A percentile compares a stretch with the other conserved stretches of the same genome.
phyloP scores from a whole-genome alignment of 2,329 filamentous ascomycete genomes.

The Elsinoe ampelina region DNA sequence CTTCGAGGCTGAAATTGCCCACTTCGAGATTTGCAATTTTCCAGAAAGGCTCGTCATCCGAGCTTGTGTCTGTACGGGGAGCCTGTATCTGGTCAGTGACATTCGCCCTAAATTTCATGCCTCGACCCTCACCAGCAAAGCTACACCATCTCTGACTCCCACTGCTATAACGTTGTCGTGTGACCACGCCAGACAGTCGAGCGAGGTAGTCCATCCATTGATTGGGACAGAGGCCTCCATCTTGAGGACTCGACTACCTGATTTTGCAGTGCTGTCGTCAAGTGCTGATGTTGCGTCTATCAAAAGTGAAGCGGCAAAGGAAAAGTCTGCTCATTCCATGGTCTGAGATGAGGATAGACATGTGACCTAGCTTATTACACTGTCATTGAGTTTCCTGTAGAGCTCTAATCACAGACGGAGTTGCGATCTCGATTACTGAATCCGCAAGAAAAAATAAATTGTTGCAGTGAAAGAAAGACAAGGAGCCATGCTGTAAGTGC shows the following conservation, averaged over 20 bases:
- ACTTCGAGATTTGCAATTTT: conserved; percentile 35
- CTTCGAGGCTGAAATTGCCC: conserved; percentile 44
- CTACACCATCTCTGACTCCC: conserved; percentile 46
- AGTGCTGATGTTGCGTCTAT: too few relatives aligned
- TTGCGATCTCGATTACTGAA: too few relatives aligned
- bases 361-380: neutral
- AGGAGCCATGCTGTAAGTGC: neutral
- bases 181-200: conserved; percentile 50
- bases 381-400: too few relatives aligned
- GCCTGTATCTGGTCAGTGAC: conserved; percentile 11
- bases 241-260: too few relatives aligned
- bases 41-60: conserved; percentile 26
- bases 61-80: conserved; percentile 21
- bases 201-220: conserved; percentile 39
- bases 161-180: conserved; percentile 49
- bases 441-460: too few relatives aligned
- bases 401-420: too few relatives aligned
- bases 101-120: neutral
- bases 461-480: too few relatives aligned
- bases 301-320: neutral
- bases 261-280: too few relatives aligned
- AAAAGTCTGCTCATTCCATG: neutral
- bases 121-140: conserved; percentile 38
- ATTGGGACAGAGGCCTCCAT: neutral
- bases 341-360: neutral